Percentiles rank a stretch among this genome's conserved stretches.
phyloP scores from a whole-genome alignment of 2,329 filamentous ascomycete genomes.

The Venturia carpophila region DNA sequence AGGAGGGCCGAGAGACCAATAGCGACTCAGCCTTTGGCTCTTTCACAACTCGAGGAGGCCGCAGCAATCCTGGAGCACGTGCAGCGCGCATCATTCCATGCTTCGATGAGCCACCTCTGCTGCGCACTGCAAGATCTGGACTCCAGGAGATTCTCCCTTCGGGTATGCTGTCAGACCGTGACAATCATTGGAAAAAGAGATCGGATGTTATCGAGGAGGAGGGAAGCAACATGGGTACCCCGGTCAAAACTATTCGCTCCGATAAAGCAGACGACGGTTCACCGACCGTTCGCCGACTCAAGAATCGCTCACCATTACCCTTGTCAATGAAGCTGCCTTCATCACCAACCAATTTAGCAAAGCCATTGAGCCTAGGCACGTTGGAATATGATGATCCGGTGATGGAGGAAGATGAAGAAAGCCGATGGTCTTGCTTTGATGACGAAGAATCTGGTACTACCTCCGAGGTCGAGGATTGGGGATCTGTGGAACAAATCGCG shows the following conservation, averaged over 20 bases:
- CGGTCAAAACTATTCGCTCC: conserved; percentile 36
- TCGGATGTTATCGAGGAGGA: conserved; percentile 45
- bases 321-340: conserved; percentile 34
- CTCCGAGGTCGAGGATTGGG: conserved; percentile 27
- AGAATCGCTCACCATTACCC: conserved; percentile 31
- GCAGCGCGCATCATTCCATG: conserved; percentile 67
- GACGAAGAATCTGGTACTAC: conserved; percentile 26
- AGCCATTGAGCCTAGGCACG: conserved; percentile 34
- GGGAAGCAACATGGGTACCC: conserved; percentile 35
- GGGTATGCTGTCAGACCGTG: conserved; percentile 36
- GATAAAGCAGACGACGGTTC: conserved; percentile 31
- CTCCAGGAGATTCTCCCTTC: conserved; percentile 43
- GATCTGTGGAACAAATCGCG: conserved; percentile 25
- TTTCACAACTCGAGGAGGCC: conserved; percentile 61
- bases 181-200: conserved; percentile 29
- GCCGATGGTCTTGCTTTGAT: conserved; percentile 30
- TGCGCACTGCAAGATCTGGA: conserved; percentile 32
- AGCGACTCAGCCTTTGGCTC: conserved; percentile 74
- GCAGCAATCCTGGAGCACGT: conserved; percentile 55
- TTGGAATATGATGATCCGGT: conserved; percentile 34
- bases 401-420: conserved; percentile 33
- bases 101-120: conserved; percentile 68
- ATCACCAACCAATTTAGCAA: conserved; percentile 39
- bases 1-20: conserved; percentile 70
- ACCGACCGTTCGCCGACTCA: conserved; percentile 28